Conservation (phyloP, 1,284 basidiomycete species). For the Malassezia cuniculi region DNA sequence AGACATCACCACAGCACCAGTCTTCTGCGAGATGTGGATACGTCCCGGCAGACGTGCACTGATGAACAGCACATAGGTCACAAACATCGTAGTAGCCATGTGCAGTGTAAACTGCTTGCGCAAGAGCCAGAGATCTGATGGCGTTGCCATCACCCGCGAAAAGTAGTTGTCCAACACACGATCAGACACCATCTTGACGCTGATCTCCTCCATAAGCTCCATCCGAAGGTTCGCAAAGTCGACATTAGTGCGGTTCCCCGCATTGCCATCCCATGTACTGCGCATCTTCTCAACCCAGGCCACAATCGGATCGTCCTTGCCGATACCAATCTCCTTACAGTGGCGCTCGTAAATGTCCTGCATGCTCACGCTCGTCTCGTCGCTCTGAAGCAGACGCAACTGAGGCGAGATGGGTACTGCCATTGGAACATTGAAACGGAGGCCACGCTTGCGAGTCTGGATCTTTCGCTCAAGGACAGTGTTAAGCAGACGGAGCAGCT, state of each 20-base stretch:
- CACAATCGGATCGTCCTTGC: conserved; percentile 65
- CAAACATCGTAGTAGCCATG: conserved; percentile 74
- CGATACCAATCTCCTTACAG: conserved; percentile 63
- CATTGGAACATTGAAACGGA: conserved; percentile 79
- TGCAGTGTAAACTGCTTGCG: conserved; percentile 92
- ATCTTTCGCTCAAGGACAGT: conserved; percentile 55
- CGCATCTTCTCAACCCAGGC: conserved; percentile 44
- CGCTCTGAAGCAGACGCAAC: conserved; percentile 76
- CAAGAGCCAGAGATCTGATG: conserved; percentile 87
- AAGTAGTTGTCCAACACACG: conserved; percentile 81
- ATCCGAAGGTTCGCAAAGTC: conserved; percentile 67
- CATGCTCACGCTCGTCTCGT: conserved; percentile 76
- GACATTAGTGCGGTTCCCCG: conserved; percentile 22
- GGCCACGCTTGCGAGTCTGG: conserved; percentile 80
- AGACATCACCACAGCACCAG: conserved; percentile 35
- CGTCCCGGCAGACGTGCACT: conserved; percentile 70
- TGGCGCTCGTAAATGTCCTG: conserved; percentile 90
- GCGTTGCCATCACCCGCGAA: conserved; percentile 67
- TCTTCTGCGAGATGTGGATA: conserved; percentile 72
- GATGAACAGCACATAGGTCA: conserved; percentile 78
- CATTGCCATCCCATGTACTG: conserved; percentile 27
- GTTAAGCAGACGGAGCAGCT: conserved; percentile 84
- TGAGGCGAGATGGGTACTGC: conserved; percentile 72
- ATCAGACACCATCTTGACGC: conserved; percentile 77
- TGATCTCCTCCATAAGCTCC: conserved; percentile 81